Conservation (phyloP, 345 rosid species). For the Populus tremula region DNA sequence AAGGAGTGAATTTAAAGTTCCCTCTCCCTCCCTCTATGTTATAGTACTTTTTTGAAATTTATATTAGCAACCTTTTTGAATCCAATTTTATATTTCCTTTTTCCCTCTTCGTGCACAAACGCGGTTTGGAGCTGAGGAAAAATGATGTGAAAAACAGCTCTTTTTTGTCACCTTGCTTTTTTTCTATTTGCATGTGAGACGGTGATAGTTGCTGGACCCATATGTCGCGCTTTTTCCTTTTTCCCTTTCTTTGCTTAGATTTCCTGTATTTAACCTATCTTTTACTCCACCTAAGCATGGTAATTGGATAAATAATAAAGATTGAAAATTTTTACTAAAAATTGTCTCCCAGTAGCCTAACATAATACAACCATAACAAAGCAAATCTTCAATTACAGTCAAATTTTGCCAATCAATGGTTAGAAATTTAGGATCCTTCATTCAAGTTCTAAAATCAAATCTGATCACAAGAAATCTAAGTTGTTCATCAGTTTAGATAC, state of each 20-base stretch:
- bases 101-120: slow-evolving; percentile 11
- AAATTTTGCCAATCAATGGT: background rate
- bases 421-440: background rate
- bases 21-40: background rate
- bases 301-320: background rate
- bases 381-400: too few relatives aligned
- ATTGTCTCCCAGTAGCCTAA: background rate
- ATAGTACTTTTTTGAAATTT: background rate
- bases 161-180: slow-evolving; percentile 7
- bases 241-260: background rate
- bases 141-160: slow-evolving; percentile 1
- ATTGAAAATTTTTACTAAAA: background rate
- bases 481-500: background rate
- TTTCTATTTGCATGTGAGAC: slow-evolving; percentile 25
- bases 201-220: slow-evolving; percentile 21
- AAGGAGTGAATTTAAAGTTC: background rate
- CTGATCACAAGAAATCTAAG: background rate
- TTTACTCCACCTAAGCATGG: background rate
- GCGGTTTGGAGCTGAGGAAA: slow-evolving; percentile 13
- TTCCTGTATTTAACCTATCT: background rate
- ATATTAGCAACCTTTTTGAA: background rate
- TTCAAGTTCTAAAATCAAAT: too few relatives aligned
- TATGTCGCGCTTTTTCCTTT: background rate
- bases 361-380: background rate
- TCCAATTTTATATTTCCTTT: background rate